These are phyloP conservation scores for Eucalyptus pumila DNA, from an alignment of 345 rosid species.

Conservation along the genomic window DNA sequence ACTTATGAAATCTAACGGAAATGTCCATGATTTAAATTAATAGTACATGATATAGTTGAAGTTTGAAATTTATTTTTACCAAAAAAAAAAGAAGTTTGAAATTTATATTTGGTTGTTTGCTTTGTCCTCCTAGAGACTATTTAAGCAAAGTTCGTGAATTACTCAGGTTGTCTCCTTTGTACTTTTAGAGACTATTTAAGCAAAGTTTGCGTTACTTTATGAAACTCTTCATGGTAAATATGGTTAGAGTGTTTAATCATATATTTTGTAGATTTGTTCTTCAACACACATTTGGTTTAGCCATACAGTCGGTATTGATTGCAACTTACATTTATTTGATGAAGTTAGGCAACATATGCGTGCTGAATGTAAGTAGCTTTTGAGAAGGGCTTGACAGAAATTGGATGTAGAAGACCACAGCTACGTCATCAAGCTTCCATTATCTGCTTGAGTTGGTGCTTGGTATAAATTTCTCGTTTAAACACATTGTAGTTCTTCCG, in stretches of 20 bases:
- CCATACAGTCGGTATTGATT: background rate
- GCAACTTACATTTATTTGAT: background rate
- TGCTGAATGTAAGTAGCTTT: background rate
- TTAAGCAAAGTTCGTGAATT: background rate
- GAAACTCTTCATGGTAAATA: background rate
- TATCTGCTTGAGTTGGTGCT: background rate
- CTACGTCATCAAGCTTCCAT: background rate
- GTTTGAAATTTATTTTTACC: no score
- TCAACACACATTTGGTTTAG: background rate
- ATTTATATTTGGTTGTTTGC: background rate
- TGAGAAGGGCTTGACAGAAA: background rate
- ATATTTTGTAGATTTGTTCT: no score
- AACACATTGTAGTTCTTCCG: background rate
- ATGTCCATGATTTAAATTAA: background rate
- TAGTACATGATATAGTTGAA: no score
- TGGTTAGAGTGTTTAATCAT: background rate
- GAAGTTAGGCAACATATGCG: background rate
- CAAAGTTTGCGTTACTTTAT: background rate
- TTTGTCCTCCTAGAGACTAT: background rate
- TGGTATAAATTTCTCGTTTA: background rate
- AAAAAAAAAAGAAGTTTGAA: no score
- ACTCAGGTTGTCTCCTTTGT: background rate
- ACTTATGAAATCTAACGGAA: slow-evolving; percentile 5
- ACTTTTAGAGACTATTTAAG: background rate
- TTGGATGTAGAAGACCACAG: background rate